These are phyloP conservation scores for Chaetomiaceae sp. DNA, from an alignment of 2,329 filamentous ascomycete species.

Conservation along the genomic window DNA sequence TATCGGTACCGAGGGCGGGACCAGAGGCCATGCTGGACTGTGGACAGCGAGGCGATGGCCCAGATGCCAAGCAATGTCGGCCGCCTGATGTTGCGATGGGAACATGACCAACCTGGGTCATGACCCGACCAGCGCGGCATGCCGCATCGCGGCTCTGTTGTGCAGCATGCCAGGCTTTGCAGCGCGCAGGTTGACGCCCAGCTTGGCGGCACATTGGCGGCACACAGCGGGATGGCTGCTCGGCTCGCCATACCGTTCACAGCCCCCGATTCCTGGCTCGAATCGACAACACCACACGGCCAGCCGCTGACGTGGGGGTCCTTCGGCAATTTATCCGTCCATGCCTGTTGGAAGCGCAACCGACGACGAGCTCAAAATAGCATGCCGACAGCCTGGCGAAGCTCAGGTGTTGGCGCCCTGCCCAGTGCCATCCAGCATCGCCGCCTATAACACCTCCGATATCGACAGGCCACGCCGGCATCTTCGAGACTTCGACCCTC, in stretches of 20 bases:
- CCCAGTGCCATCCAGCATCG: neutral
- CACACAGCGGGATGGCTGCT: neutral
- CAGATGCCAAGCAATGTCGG: neutral
- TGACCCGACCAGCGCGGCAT: neutral
- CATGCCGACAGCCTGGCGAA: neutral
- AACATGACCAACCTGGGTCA: neutral
- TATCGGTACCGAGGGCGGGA: too few species aligned
- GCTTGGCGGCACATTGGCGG: neutral
- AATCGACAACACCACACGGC: neutral
- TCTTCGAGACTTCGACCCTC: neutral
- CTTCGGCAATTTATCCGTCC: too few species aligned
- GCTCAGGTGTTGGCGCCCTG: neutral
- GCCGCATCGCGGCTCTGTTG: slow-evolving; percentile 7
- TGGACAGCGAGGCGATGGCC: neutral
- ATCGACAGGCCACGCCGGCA: slow-evolving; percentile 1
- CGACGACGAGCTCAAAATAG: neutral
- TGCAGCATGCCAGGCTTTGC: slow-evolving; percentile 2
- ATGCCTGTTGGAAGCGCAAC: neutral
- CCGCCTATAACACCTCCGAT: neutral
- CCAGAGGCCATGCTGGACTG: too few species aligned
- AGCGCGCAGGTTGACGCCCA: neutral
- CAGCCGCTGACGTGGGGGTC: neutral
- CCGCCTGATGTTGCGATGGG: neutral
- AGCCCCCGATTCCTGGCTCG: neutral
- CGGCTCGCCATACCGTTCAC: neutral